Conservation (phyloP, 163 green algal species). For the Smithsoniella earleae region DNA sequence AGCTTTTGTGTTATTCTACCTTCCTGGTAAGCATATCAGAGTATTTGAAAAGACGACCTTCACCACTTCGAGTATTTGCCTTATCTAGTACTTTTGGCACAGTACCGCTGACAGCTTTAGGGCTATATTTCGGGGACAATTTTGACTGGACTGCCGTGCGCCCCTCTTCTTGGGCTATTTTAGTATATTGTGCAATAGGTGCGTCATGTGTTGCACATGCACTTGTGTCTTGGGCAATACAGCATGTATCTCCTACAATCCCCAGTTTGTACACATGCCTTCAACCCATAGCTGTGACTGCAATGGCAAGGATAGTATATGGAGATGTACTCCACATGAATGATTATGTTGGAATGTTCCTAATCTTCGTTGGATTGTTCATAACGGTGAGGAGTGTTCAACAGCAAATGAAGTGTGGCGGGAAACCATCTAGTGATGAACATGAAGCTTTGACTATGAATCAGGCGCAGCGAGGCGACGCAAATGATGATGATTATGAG, state of each 20-base stretch:
- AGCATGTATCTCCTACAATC: constrained; percentile 7
- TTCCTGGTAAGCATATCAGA: background rate
- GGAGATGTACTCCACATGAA: background rate
- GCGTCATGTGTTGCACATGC: constrained; percentile 8
- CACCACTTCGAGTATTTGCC: constrained; percentile 5
- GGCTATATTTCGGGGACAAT: background rate
- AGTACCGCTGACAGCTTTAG: background rate
- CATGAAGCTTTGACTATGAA: no score
- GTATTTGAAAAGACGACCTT: background rate
- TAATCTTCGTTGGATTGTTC: constrained; percentile 12
- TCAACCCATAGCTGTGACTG: background rate
- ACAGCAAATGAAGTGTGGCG: no score
- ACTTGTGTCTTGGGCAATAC: constrained; percentile 13
- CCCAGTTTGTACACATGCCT: constrained; percentile 9
- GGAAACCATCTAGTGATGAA: no score
- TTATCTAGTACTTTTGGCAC: background rate
- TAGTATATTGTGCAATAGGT: constrained; percentile 5
- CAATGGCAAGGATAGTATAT: constrained; percentile 1
- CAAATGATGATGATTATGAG: no score
- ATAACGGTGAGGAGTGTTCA: constrained; percentile 4
- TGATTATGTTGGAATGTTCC: background rate
- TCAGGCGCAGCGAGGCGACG: no score
- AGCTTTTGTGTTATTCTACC: background rate
- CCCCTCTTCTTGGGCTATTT: background rate
- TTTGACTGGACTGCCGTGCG: background rate